phyloP scores from a whole-genome alignment of 78 protist species.

The Salpingoeca rosetta region DNA sequence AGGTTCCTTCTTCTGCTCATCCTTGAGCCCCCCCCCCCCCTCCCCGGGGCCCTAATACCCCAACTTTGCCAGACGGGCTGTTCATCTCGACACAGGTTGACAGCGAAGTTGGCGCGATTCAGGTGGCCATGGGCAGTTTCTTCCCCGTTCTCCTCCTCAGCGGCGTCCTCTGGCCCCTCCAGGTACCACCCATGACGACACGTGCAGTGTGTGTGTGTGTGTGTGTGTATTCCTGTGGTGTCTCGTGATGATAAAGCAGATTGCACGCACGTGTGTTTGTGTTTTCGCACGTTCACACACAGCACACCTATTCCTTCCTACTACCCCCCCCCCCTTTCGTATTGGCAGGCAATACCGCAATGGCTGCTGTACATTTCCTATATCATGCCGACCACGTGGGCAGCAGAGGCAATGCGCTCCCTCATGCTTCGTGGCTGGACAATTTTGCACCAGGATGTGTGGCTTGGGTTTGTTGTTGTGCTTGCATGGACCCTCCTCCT shows the following conservation, averaged over 20 bases:
- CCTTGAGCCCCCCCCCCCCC: too few relatives aligned
- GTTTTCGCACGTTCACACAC: too few relatives aligned
- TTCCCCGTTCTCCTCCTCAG: slow-evolving; percentile 40
- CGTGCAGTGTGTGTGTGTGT: too few relatives aligned
- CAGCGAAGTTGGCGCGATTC: slow-evolving; percentile 7
- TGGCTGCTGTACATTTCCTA: slow-evolving; percentile 18
- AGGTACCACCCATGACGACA: too few relatives aligned
- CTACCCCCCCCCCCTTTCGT: too few relatives aligned
- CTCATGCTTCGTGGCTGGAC: slow-evolving; percentile 15
- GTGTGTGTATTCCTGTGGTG: too few relatives aligned
- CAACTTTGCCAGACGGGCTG: neutral
- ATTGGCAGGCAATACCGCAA: slow-evolving; percentile 25
- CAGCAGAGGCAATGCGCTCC: slow-evolving; percentile 28
- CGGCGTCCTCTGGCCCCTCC: neutral
- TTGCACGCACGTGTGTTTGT: too few relatives aligned
- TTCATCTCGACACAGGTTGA: neutral
- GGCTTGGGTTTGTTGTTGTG: neutral
- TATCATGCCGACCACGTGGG: slow-evolving; percentile 39
- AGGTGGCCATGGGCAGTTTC: slow-evolving; percentile 31
- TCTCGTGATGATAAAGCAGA: too few relatives aligned
- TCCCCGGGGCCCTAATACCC: too few relatives aligned
- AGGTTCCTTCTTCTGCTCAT: too few relatives aligned
- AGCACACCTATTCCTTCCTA: too few relatives aligned
- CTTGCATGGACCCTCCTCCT: neutral
- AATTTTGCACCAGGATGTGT: neutral